phyloP scores from a whole-genome alignment of 2,329 filamentous ascomycete genomes.

The Thielaviopsis cerberus region DNA sequence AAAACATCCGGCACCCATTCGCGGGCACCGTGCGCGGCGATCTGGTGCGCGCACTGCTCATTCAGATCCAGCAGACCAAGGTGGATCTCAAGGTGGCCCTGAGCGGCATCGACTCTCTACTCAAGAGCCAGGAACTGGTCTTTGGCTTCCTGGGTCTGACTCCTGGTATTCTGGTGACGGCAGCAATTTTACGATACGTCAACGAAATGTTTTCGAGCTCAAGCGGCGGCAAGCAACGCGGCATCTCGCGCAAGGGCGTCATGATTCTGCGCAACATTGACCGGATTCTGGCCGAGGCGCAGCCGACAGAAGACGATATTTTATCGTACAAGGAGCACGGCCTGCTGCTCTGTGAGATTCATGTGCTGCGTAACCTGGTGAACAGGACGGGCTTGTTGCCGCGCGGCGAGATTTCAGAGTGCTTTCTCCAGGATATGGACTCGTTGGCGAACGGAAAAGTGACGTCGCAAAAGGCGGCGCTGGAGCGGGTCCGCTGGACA shows the following conservation, averaged over 20 bases:
- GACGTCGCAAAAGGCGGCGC: slow-evolving; percentile 55
- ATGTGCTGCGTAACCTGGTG: slow-evolving; percentile 56
- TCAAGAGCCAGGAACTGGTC: slow-evolving; percentile 91
- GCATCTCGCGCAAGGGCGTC: slow-evolving; percentile 50
- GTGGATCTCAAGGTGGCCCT: slow-evolving; percentile 94
- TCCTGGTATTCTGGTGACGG: slow-evolving; percentile 73
- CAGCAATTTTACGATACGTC: slow-evolving; percentile 57
- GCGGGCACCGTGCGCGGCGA: slow-evolving; percentile 70
- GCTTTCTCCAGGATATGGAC: slow-evolving; percentile 75
- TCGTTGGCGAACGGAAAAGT: slow-evolving; percentile 73
- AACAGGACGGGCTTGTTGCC: slow-evolving; percentile 35
- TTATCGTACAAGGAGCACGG: slow-evolving; percentile 87
- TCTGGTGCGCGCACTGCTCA: slow-evolving; percentile 72
- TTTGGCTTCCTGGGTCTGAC: slow-evolving; percentile 96
- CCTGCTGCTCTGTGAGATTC: slow-evolving; percentile 72
- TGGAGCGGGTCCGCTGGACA: slow-evolving; percentile 76
- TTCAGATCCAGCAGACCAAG: slow-evolving; percentile 97
- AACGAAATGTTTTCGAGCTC: slow-evolving; percentile 50
- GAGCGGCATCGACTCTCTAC: slow-evolving; percentile 78
- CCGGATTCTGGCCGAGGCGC: slow-evolving; percentile 52
- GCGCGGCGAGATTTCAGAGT: slow-evolving; percentile 55
- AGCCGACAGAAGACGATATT: slow-evolving; percentile 52
- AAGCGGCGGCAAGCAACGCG: slow-evolving; percentile 44
- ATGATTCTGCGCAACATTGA: slow-evolving; percentile 76
- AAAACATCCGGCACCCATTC: slow-evolving; percentile 67